Conservation (phyloP, 331 rosid genomes). For the Malus hybrid region DNA sequence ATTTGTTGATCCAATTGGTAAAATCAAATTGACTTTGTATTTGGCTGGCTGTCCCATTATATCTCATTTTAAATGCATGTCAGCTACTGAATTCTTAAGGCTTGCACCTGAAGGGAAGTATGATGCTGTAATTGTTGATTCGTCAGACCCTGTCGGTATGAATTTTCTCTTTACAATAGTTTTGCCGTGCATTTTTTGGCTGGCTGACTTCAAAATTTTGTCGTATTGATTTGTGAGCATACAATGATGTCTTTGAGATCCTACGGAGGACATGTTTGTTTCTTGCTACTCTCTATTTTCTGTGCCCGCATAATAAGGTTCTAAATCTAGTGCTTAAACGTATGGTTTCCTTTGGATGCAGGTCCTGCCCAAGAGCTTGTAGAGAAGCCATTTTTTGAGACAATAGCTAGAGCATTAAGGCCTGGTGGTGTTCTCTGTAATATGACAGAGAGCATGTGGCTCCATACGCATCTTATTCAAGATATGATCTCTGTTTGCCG, state of each 20-base stretch:
- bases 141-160: constrained; percentile 97
- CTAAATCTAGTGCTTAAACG: not conserved
- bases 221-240: too few species aligned
- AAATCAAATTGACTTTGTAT: not conserved
- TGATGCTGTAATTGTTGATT: constrained; percentile 91
- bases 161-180: not conserved
- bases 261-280: not conserved
- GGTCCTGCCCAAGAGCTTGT: constrained; percentile 99
- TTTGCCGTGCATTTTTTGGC: not conserved
- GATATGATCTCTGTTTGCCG: constrained; percentile 72
- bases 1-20: constrained; percentile 7
- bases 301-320: too few species aligned
- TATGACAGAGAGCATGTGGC: constrained; percentile 99
- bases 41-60: constrained; percentile 1
- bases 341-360: constrained; percentile 17
- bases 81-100: constrained; percentile 76
- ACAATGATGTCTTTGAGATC: too few species aligned
- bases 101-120: constrained; percentile 62
- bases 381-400: constrained; percentile 90
- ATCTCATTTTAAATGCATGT: constrained; percentile 10
- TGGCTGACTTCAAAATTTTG: too few species aligned
- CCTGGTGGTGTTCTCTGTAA: constrained; percentile 97
- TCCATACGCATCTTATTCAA: constrained; percentile 90
- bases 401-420: constrained; percentile 73
- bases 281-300: not conserved